Evolutionary conservation across 352 stramenopile genomes (phyloP).

Genomic region (Globisporangium spiculum): DNA sequence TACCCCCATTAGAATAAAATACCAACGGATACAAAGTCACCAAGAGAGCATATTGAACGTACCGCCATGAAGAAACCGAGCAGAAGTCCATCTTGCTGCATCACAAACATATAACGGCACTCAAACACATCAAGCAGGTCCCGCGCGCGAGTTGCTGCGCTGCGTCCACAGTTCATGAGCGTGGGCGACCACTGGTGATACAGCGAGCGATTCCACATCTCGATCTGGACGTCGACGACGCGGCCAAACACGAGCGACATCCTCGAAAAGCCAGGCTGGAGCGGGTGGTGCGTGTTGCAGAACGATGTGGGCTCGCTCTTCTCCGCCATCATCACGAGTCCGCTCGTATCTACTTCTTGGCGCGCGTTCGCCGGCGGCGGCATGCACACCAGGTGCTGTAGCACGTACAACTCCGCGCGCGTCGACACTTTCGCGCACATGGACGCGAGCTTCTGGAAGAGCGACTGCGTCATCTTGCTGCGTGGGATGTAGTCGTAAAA

Average conservation of each 20-base stretch:
- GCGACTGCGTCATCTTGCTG: constrained; percentile 50
- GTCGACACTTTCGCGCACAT: constrained; percentile 37
- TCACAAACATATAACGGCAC: constrained; percentile 63
- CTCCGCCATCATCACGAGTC: constrained; percentile 23
- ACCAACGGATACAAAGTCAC: background rate
- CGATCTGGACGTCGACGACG: constrained; percentile 53
- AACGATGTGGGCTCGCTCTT: constrained; percentile 21
- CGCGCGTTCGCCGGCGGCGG: constrained; percentile 23
- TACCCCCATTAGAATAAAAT: background rate
- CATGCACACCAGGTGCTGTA: constrained; percentile 50
- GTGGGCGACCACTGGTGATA: constrained; percentile 33
- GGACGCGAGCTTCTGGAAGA: constrained; percentile 38
- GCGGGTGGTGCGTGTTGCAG: constrained; percentile 6
- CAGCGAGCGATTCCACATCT: constrained; percentile 68
- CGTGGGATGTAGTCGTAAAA: constrained; percentile 70
- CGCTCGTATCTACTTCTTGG: constrained; percentile 9
- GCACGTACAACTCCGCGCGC: constrained; percentile 49
- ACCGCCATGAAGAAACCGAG: constrained; percentile 56
- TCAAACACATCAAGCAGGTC: constrained; percentile 36
- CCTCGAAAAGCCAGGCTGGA: constrained; percentile 28
- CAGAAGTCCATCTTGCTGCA: constrained; percentile 60
- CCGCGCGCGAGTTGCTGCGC: constrained; percentile 20
- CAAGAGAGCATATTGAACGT: background rate
- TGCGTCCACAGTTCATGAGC: constrained; percentile 13
- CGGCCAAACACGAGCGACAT: constrained; percentile 60